Conservation (phyloP, 768 basidiomycete species). For the Coprinellus micaceus region DNA sequence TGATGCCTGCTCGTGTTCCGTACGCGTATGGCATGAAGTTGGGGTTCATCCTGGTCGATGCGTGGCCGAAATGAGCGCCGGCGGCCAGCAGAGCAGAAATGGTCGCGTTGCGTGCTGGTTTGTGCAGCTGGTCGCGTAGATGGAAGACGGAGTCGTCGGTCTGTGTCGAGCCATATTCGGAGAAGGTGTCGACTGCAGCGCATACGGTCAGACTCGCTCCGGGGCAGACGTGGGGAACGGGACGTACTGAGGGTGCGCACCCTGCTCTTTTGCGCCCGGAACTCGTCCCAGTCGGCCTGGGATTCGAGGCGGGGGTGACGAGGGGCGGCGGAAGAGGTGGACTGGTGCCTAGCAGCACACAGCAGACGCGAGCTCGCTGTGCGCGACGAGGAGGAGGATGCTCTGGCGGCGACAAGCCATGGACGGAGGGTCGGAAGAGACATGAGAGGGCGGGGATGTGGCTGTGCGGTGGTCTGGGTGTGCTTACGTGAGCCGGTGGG, state of each 20-base stretch:
- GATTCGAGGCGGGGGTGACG: conserved; percentile 34
- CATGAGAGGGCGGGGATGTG: conserved; percentile 34
- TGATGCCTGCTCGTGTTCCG: conserved; percentile 84
- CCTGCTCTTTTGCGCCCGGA: conserved; percentile 58
- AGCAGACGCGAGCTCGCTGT: background rate
- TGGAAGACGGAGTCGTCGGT: conserved; percentile 64
- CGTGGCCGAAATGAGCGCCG: conserved; percentile 93
- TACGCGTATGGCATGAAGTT: conserved; percentile 92
- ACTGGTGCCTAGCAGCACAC: background rate
- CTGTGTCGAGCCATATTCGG: conserved; percentile 75
- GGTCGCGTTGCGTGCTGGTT: conserved; percentile 67
- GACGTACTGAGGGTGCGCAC: conserved; percentile 51
- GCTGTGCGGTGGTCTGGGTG: conserved; percentile 41
- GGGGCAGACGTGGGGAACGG: conserved; percentile 10
- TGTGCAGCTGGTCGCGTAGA: conserved; percentile 66
- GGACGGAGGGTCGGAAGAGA: conserved; percentile 34
- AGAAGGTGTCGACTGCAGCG: conserved; percentile 55
- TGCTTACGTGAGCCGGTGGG: conserved; percentile 52
- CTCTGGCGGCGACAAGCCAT: conserved; percentile 33
- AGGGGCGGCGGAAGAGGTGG: conserved; percentile 23
- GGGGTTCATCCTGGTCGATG: conserved; percentile 77
- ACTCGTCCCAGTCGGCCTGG: conserved; percentile 60
- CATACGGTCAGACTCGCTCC: conserved; percentile 12
- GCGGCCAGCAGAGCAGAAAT: conserved; percentile 88
- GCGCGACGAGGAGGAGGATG: conserved; percentile 19